Base-by-base conservation (phyloP, 75 land plant species). In the Selaginella moellendorffii region DNA sequence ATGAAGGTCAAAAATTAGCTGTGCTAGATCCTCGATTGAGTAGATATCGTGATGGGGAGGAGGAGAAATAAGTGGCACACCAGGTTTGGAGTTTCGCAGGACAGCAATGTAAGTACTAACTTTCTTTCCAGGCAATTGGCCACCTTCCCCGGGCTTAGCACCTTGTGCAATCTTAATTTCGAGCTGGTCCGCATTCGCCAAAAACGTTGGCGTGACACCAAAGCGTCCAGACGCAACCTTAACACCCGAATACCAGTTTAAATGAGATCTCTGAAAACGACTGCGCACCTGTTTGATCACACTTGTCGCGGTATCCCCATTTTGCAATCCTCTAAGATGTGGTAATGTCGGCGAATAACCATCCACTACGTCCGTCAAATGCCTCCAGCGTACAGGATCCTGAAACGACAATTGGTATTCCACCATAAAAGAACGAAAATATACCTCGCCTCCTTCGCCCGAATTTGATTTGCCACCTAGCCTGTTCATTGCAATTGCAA, bases 381-480 rank as follows among this genome's bases (percentile, higher is more conserved):
- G 96, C 2, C 64, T 76, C 98, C 98, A 93, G 19, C 98, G 90
- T 56, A 93, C 74, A 29, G 98, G 98, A 81, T 93, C 98, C 98
- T 93, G 72, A 36, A 36, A 36, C 46, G 14, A 5, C 46, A 36
- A 36, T 36, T 14, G 10, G 5, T 5, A 5, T 36, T 14, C 14
- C 46, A 5, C 46, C n/a, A n/a, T n/a, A n/a, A n/a, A n/a, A n/a
- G n/a, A n/a, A n/a, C n/a, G n/a, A n/a, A n/a, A 5, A 36, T 26
- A 59, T 81, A 93, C 98, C 98, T 93, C 98, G 51, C 98, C 98
- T 73, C 98, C 98, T 86, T 93, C 97, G 26, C 99, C 99, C 52
- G 99, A 89, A 63, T 95, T 95, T 9, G 99, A 95, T 68, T 95
- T 95, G 54, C 99, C 99, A 62, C 97, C 88, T 63, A 95, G 29